Evolutionary conservation across 148 eudicot species (phyloP), one percentile per base, ranked within the genome.

Genomic region (Pouteria glomerata): DNA sequence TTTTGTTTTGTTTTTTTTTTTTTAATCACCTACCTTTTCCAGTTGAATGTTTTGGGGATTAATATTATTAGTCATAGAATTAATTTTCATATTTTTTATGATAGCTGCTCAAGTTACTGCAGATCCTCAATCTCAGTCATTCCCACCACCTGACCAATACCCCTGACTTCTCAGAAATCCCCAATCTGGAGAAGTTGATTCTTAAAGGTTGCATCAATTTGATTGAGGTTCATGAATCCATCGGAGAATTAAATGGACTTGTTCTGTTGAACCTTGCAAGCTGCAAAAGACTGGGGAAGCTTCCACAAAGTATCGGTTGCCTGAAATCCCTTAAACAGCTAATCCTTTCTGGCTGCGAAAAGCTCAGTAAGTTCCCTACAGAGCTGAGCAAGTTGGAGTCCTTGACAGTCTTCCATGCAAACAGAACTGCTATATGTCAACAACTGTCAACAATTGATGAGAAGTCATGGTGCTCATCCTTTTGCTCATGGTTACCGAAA

Each of bases 131-230:
- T 70, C 66, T 44, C 7, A 58, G 74, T 44, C 16, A 27, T 41
- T 71, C 63, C 21, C 7, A 24, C 24, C 44, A 45, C 44, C 52
- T 68, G 5, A 3, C 12, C 19, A 5, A 44, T 34, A 3, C 66
- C 19, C 73, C 67, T 6, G 47, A 67, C 4, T 67, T 75, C 37
- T 21, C 66, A 4, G 23, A n/a, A 1, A 7, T 58, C 26, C 68
- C 73, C 1, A 35, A 47, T n/a, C n/a, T n/a, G n/a, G n/a, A n/a
- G n/a, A n/a, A n/a, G n/a, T n/a, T n/a, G n/a, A n/a, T n/a, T n/a
- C 35, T 68, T 69, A 7, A 70, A 76, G 31, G 53, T 18, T 6
- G n/a, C n/a, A n/a, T 58, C 62, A 58, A n/a, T n/a, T n/a, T n/a
- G n/a, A n/a, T n/a, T n/a, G n/a, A n/a, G n/a, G n/a, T n/a, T n/a